Evolutionary conservation across 2,329 filamentous ascomycete species (phyloP), one percentile per base, ranked within the genome.

Genomic region (Alternaria ventricosa): DNA sequence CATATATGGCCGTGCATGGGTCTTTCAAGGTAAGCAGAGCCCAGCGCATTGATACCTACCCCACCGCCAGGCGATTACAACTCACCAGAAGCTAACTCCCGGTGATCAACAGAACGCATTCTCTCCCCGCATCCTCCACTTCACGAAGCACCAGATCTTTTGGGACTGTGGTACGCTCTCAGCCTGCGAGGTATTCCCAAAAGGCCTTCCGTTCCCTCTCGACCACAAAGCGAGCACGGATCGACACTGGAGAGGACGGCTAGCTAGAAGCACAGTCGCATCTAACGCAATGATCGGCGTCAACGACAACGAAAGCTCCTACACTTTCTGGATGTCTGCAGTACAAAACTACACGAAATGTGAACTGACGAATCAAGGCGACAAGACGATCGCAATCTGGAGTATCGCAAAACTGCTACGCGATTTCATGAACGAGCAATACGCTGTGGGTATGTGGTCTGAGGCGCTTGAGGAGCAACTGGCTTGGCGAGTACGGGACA

Each of bases 331-430:
- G 73, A 61, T 25, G 28, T 36, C 60, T 1, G 67, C 73, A 0
- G 67, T 75, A 1, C 45, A 55, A 10, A 65, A 60, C 23, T 76
- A 76, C 27, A 75, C 73, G 5, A 36, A 41, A 6, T 67, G 69
- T 23, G 49, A 69, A 11, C 63, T 76, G 11, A 74, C 70, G 0
- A 67, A 65, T 3, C 69, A 66, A 27, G 18, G 15, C 2, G 72
- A 76, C 41, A 75, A 75, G 46, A 46, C 56, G 0, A 25, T 71
- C 1, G 73, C 73, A 6, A 63, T 75, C 15, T 76, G 69, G 72
- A 65, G 72, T 44, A 62, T 75, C 6, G 67, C 57, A 3, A 77
- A 75, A 33, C 46, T 72, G n/a, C 49, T 75, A 13, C 64, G 72
- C 1, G 74, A 77, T 33, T 55, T 28, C 3, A 53, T 69, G 18